Percentiles rank a stretch among this genome's conserved stretches.
Conservation (phyloP, 768 basidiomycete species). For the Myochromella boudieri region DNA sequence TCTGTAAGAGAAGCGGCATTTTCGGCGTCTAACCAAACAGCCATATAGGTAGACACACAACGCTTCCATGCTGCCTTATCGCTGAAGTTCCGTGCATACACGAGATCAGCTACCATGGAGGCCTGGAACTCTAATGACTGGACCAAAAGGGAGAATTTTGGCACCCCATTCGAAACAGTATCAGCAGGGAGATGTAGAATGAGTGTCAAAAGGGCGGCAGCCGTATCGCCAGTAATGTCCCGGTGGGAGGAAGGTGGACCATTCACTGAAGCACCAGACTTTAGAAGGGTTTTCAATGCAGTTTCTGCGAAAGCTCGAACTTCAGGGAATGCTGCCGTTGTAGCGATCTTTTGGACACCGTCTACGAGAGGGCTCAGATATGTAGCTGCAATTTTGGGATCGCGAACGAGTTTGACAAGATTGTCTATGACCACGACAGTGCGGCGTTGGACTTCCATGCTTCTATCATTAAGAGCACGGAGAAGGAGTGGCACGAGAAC, state of each 20-base stretch:
- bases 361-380: conserved; percentile 87
- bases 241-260: conserved; percentile 70
- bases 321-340: conserved; percentile 94
- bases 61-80: conserved; percentile 64
- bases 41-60: conserved; percentile 70
- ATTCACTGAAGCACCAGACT: conserved; percentile 79
- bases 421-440: conserved; percentile 95
- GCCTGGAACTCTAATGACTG: conserved; percentile 71
- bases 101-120: conserved; percentile 74
- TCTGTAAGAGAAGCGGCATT: conserved; percentile 54
- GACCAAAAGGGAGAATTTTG: conserved; percentile 57
- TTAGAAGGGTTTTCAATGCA: conserved; percentile 76
- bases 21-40: conserved; percentile 64
- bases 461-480: conserved; percentile 91
- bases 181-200: conserved; percentile 58
- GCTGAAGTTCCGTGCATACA: conserved; percentile 54
- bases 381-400: conserved; percentile 83
- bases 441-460: conserved; percentile 94
- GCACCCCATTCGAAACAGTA: conserved; percentile 40
- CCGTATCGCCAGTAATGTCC: conserved; percentile 64
- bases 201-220: conserved; percentile 54
- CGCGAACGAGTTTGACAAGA: conserved; percentile 94
- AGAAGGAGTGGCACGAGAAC: conserved; percentile 90
- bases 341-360: conserved; percentile 88
- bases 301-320: conserved; percentile 42